Conservation (phyloP, 139 green algal species). For the Zygnema cylindricum region DNA sequence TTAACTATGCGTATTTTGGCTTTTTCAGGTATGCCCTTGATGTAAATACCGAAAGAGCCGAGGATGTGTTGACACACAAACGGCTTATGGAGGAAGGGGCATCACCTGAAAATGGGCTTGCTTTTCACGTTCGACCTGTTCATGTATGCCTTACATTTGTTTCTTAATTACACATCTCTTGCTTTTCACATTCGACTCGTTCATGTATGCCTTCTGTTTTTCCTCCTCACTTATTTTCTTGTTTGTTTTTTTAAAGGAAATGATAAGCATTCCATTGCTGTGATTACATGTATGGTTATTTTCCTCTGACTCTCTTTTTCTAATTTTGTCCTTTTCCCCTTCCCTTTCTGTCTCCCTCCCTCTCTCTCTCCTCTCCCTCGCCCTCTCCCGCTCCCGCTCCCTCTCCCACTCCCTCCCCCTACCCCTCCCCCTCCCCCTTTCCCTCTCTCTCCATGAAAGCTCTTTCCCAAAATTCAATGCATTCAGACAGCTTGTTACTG, state of each 20-base stretch:
- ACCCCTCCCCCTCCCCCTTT: background rate
- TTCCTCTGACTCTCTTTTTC: conserved; percentile 4
- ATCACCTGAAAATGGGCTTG: conserved; percentile 43
- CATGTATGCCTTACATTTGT: conserved; percentile 36
- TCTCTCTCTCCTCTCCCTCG: conserved; percentile 18
- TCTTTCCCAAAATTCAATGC: background rate
- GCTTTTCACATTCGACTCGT: too few species aligned
- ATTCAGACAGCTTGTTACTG: too few species aligned
- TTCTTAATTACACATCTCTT: background rate
- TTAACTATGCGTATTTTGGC: background rate
- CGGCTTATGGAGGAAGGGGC: conserved; percentile 86
- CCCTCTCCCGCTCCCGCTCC: background rate
- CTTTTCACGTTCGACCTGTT: conserved; percentile 49
- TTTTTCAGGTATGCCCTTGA: conserved; percentile 59
- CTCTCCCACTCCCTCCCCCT: conserved; percentile 8
- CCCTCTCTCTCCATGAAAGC: background rate
- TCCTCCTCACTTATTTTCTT: too few species aligned
- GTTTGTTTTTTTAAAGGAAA: too few species aligned
- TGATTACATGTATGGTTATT: too few species aligned
- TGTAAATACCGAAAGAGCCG: conserved; percentile 71
- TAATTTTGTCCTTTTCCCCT: conserved; percentile 5
- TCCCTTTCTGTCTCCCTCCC: background rate
- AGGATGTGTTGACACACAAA: conserved; percentile 93
- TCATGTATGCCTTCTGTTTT: too few species aligned
- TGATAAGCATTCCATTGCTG: too few species aligned